These are phyloP conservation scores for Saitozyma podzolica DNA, from an alignment of 768 basidiomycete genomes.

Conservation along the genomic window DNA sequence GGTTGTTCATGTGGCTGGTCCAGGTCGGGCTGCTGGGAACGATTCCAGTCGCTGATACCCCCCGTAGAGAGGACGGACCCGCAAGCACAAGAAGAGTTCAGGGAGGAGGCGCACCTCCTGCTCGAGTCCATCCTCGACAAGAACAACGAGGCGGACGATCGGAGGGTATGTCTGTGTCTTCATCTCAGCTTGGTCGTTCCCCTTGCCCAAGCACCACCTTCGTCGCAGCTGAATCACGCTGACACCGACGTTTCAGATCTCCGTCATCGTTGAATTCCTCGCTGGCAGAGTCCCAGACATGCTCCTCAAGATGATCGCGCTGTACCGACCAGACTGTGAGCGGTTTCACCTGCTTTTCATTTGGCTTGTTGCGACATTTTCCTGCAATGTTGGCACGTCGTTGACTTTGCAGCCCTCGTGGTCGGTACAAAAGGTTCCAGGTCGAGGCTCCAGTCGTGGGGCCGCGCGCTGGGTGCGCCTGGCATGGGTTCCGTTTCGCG, in stretches of 20 bases:
- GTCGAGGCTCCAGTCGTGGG: constrained; percentile 61
- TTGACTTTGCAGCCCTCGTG: constrained; percentile 61
- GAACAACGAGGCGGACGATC: constrained; percentile 73
- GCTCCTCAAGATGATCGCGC: constrained; percentile 85
- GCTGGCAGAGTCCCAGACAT: constrained; percentile 86
- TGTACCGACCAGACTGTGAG: constrained; percentile 55
- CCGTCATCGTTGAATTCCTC: constrained; percentile 89
- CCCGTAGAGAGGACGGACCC: constrained; percentile 60
- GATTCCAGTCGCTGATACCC: constrained; percentile 51
- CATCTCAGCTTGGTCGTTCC: background rate
- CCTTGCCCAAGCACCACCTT: background rate
- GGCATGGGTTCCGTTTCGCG: constrained; percentile 67
- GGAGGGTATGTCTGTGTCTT: constrained; percentile 61
- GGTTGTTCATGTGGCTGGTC: background rate
- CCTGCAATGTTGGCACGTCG: background rate
- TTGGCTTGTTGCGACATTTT: background rate
- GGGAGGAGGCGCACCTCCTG: constrained; percentile 82
- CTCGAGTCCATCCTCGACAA: constrained; percentile 78
- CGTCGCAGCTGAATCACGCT: background rate
- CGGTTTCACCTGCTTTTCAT: background rate
- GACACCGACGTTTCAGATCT: constrained; percentile 59
- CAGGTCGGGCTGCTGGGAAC: background rate
- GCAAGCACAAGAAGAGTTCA: constrained; percentile 51
- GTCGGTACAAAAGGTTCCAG: constrained; percentile 83
- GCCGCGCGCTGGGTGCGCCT: constrained; percentile 58